Base-by-base conservation (phyloP, 2,329 filamentous ascomycete species). In the Penicillium sp. region DNA sequence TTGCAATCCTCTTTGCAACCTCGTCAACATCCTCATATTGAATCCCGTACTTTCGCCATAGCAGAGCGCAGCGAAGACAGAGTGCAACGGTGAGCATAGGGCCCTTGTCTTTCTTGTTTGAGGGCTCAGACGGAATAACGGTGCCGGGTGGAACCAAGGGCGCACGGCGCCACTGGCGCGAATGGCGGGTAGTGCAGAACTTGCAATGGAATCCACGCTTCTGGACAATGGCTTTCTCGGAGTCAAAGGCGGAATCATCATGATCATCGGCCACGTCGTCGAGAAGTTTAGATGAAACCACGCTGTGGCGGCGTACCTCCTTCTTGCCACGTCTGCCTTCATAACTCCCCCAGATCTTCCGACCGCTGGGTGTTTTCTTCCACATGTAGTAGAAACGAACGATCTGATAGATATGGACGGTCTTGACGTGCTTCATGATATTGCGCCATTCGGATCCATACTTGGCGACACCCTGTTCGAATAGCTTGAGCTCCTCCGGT, bases 351-450 rank as follows among this genome's bases (percentile, higher is more conserved):
- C 94, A 97, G 23, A 99, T 87, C 66, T 94, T 87, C 70, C 85
- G 88, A 41, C 94, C 94, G 58, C 88, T 87, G 2, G 89, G 83
- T 0, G 91, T 91, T 76, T 97, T 97, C 78, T 99, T 99, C 94
- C 94, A 99, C 64, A 90, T 90, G 73, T 99, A 99, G 76, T 97
- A 99, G 71, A 90, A 96, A 4, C 94, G 89, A 27, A 96, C 91
- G 61, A 97, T 89, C 58, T 91, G 86, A 50, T 88, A 87, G 61
- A 92, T 87, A 41, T 85, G 86, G 65, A 94, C 86, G 0, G 88
- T 90, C n/a, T 77, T 77, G 68, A 97, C 90, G 73, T 96, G 90
- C 65, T 89, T 87, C 63, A 88, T 91, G 59, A 97, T 89, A 47
- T 84, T 83, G 64, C 91, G 85, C 67, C 96, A 86, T 75, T 99